Evolutionary conservation across 495 filamentous ascomycete species (phyloP).

Genomic region (Penicillium pancosmium): DNA sequence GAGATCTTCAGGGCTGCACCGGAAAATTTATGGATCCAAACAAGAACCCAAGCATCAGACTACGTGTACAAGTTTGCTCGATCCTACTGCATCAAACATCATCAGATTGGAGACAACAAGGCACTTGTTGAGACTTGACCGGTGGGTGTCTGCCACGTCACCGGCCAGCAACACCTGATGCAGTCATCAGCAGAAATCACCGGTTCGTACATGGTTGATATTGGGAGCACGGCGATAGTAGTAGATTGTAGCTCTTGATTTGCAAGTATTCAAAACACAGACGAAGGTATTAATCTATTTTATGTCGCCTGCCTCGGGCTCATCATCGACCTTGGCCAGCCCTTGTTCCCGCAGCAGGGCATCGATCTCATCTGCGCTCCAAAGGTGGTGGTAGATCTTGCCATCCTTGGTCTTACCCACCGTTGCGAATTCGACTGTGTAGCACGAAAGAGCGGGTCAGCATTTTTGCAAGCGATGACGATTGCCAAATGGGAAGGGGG

Average conservation of each 20-base stretch:
- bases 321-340: slow-evolving; percentile 83
- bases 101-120: slow-evolving; percentile 24
- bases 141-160: slow-evolving; percentile 46
- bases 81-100: slow-evolving; percentile 15
- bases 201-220: neutral
- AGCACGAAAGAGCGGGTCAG: slow-evolving; percentile 34
- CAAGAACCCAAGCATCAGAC: slow-evolving; percentile 1
- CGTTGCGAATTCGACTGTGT: slow-evolving; percentile 93
- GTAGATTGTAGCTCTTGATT: slow-evolving; percentile 26
- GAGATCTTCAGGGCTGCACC: slow-evolving; percentile 4
- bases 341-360: slow-evolving; percentile 92
- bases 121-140: slow-evolving; percentile 27
- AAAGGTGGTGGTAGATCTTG: slow-evolving; percentile 96
- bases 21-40: slow-evolving; percentile 18
- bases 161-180: slow-evolving; percentile 32
- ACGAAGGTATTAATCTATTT: slow-evolving; percentile 47
- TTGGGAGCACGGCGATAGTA: slow-evolving; percentile 3
- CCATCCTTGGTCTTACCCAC: slow-evolving; percentile 93
- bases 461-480: slow-evolving; percentile 10
- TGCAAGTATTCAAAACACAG: slow-evolving; percentile 32
- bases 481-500: neutral
- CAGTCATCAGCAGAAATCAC: slow-evolving; percentile 21
- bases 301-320: slow-evolving; percentile 64
- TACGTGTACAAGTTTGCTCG: slow-evolving; percentile 42
- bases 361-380: slow-evolving; percentile 96